Percentiles rank a stretch among this genome's conserved stretches.
Conservation (phyloP, 2,329 filamentous ascomycete species). For the Calonectria leucothoes region DNA sequence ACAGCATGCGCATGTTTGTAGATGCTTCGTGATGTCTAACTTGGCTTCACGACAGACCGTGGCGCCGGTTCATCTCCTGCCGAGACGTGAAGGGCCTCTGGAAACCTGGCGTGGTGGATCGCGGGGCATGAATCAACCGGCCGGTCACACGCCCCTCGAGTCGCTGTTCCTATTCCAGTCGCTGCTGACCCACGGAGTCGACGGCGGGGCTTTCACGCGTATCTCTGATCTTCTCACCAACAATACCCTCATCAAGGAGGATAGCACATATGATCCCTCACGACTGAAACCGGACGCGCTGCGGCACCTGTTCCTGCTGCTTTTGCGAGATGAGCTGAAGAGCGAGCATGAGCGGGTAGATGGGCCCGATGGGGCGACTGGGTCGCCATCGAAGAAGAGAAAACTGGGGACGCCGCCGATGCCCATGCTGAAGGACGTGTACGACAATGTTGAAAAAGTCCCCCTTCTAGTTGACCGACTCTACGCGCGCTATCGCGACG, state of each 20-base stretch:
- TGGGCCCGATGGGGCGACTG: slow-evolving; percentile 55
- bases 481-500: slow-evolving; percentile 79
- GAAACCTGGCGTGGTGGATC: slow-evolving; percentile 66
- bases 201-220: slow-evolving; percentile 73
- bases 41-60: slow-evolving; percentile 52
- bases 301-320: slow-evolving; percentile 79
- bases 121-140: slow-evolving; percentile 67
- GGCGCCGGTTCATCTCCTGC: slow-evolving; percentile 66
- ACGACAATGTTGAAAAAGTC: slow-evolving; percentile 74
- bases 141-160: slow-evolving; percentile 86
- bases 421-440: slow-evolving; percentile 74
- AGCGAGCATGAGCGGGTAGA: slow-evolving; percentile 56
- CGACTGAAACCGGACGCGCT: slow-evolving; percentile 83
- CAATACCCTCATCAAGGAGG: slow-evolving; percentile 78
- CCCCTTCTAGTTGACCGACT: slow-evolving; percentile 78
- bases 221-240: slow-evolving; percentile 81
- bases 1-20: slow-evolving; percentile 43
- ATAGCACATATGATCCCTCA: slow-evolving; percentile 76
- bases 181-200: slow-evolving; percentile 75
- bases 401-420: slow-evolving; percentile 76
- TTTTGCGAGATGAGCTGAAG: slow-evolving; percentile 80
- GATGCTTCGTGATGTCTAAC: slow-evolving; percentile 39
- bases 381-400: slow-evolving; percentile 75
- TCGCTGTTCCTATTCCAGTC: slow-evolving; percentile 87
- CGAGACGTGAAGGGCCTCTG: slow-evolving; percentile 66